Evolutionary conservation across 108 stramenopile species (phyloP).

Genomic region (Cyclostephanos tholiformis): DNA sequence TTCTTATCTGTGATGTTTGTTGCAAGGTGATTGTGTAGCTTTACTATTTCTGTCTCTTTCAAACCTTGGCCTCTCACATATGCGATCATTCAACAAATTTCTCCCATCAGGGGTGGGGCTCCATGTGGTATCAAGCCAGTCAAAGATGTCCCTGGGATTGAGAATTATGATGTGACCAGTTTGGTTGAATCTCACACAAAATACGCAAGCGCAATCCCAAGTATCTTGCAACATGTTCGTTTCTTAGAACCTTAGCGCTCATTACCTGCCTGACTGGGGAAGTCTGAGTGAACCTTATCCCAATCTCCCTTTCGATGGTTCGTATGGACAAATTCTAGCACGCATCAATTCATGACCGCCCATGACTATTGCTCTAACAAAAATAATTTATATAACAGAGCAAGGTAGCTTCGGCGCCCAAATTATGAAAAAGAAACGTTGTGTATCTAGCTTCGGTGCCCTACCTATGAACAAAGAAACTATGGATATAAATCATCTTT

Average conservation of each 20-base stretch:
- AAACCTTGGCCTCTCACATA: slow-evolving; percentile 4
- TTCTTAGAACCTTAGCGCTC: slow-evolving; percentile 38
- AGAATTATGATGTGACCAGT: slow-evolving; percentile 61
- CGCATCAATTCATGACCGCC: neutral
- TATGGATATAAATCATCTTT: neutral
- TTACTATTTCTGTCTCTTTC: slow-evolving; percentile 11
- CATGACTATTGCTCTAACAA: neutral
- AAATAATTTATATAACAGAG: neutral
- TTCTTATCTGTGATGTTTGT: slow-evolving; percentile 73
- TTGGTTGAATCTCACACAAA: slow-evolving; percentile 59
- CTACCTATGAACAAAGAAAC: neutral
- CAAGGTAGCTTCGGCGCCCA: neutral
- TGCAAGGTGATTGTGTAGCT: slow-evolving; percentile 30
- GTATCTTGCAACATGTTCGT: slow-evolving; percentile 55
- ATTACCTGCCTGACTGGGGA: neutral
- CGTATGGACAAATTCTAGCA: neutral
- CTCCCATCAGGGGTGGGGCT: slow-evolving; percentile 32
- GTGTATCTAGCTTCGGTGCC: neutral
- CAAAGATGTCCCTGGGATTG: slow-evolving; percentile 52
- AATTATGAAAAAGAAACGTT: neutral
- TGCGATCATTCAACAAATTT: neutral
- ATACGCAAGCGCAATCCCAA: slow-evolving; percentile 53
- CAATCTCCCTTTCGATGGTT: neutral
- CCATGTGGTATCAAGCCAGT: slow-evolving; percentile 42
- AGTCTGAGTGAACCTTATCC: neutral